A percentile compares a stretch with the other conserved stretches of the same genome.
Evolutionary conservation across 352 stramenopile genomes (phyloP).

Genomic region (Pythium oligandrum): DNA sequence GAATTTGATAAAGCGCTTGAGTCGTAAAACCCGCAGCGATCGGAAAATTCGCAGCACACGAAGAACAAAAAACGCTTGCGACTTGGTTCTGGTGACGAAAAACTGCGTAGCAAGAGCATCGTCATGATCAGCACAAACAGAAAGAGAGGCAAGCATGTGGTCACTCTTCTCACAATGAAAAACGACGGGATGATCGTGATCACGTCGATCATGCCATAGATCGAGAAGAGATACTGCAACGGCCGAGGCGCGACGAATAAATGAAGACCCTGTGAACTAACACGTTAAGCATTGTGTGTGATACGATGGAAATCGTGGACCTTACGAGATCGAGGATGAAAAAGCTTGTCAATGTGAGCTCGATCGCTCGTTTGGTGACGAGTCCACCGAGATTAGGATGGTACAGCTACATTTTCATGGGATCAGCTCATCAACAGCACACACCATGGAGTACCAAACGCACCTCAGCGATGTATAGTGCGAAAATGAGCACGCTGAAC

Average conservation of each 20-base stretch:
- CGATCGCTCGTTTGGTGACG: slow-evolving; percentile 16
- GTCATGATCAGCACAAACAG: no score
- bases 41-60: slow-evolving; percentile 67
- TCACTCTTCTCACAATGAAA: slow-evolving; percentile 32
- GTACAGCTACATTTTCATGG: slow-evolving; percentile 32
- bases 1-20: slow-evolving; percentile 54
- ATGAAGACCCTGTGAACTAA: slow-evolving; percentile 26
- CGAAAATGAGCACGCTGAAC: slow-evolving; percentile 58
- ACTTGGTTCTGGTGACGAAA: slow-evolving; percentile 34
- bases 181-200: slow-evolving; percentile 63
- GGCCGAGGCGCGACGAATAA: slow-evolving; percentile 38
- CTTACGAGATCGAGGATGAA: slow-evolving; percentile 62
- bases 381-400: slow-evolving; percentile 16
- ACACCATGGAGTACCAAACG: neutral
- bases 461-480: slow-evolving; percentile 56
- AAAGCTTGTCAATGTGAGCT: slow-evolving; percentile 42
- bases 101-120: slow-evolving; percentile 21
- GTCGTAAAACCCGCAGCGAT: slow-evolving; percentile 46
- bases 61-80: slow-evolving; percentile 56
- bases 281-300: neutral
- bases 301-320: neutral
- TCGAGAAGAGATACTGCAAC: slow-evolving; percentile 42
- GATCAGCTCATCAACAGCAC: slow-evolving; percentile 1
- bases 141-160: no score
- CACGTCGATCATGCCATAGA: slow-evolving; percentile 59